phyloP scores from a whole-genome alignment of 768 basidiomycete genomes.

The Cantharellus anzutake region DNA sequence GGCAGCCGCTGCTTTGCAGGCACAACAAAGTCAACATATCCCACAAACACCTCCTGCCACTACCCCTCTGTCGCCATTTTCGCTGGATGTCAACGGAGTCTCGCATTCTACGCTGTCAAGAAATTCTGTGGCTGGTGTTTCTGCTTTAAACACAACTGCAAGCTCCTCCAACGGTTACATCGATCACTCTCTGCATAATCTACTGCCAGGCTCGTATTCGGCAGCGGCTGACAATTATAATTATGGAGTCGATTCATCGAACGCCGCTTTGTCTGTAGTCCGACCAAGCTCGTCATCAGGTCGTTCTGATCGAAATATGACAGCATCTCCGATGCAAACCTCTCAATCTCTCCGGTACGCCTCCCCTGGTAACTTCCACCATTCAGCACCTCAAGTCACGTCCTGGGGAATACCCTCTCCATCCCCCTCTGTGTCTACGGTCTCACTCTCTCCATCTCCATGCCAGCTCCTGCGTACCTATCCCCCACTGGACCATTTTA shows the following conservation, averaged over 20 bases:
- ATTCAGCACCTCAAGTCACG: neutral
- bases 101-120: neutral
- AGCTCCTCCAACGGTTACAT: neutral
- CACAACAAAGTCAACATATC: slow-evolving; percentile 18
- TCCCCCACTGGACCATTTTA: neutral
- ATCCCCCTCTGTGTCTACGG: neutral
- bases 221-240: slow-evolving; percentile 1
- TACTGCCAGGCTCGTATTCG: neutral
- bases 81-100: neutral
- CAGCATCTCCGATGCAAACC: neutral
- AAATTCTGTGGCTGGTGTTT: too few species aligned
- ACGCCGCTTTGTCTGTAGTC: neutral
- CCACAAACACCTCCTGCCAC: neutral
- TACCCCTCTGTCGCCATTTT: slow-evolving; percentile 3
- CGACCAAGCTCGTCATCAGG: neutral
- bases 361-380: neutral
- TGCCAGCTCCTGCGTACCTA: neutral
- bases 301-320: neutral
- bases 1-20: slow-evolving; percentile 19
- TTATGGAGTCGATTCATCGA: neutral
- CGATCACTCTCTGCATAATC: neutral
- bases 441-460: neutral
- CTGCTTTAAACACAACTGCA: neutral
- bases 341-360: neutral
- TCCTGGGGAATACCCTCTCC: neutral